phyloP scores from a whole-genome alignment of 163 green algal species.

The Chlamydomonas reinhardtii region DNA sequence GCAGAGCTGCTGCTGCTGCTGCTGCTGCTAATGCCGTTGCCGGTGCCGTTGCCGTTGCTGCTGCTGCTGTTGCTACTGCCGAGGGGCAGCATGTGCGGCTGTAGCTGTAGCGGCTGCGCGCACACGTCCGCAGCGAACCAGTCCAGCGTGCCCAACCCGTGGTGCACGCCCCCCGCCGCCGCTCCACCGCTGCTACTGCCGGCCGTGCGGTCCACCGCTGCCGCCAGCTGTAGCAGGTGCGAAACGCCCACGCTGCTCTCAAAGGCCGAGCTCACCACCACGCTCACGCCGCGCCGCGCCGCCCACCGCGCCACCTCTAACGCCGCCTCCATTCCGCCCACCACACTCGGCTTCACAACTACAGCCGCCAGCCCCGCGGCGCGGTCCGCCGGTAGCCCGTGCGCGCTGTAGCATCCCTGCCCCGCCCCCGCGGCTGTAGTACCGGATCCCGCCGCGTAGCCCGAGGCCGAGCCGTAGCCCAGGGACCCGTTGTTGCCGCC shows the following conservation, averaged over 20 bases:
- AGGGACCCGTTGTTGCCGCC: not conserved
- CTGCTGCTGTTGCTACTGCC: not conserved
- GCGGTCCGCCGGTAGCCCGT: conserved; percentile 3
- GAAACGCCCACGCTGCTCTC: conserved; percentile 81
- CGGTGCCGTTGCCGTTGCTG: no score
- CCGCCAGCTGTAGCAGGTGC: conserved; percentile 75
- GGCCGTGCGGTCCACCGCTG: conserved; percentile 65
- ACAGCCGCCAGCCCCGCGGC: conserved; percentile 62
- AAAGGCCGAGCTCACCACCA: conserved; percentile 89
- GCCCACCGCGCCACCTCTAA: conserved; percentile 65
- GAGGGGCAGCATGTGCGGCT: not conserved
- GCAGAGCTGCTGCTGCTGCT: not conserved
- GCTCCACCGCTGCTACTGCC: not conserved
- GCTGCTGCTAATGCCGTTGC: no score
- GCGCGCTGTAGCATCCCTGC: not conserved
- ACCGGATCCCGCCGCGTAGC: not conserved
- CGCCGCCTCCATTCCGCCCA: conserved; percentile 79
- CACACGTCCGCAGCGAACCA: conserved; percentile 74
- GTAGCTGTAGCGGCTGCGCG: not conserved
- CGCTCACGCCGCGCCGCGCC: conserved; percentile 38
- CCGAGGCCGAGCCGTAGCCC: no score
- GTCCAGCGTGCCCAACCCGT: conserved; percentile 80
- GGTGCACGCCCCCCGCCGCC: conserved; percentile 13
- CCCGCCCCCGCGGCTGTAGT: not conserved
- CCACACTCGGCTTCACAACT: conserved; percentile 84